Conservation (phyloP, 176 grass and related monocot genomes). For the Melocanna baccifera region DNA sequence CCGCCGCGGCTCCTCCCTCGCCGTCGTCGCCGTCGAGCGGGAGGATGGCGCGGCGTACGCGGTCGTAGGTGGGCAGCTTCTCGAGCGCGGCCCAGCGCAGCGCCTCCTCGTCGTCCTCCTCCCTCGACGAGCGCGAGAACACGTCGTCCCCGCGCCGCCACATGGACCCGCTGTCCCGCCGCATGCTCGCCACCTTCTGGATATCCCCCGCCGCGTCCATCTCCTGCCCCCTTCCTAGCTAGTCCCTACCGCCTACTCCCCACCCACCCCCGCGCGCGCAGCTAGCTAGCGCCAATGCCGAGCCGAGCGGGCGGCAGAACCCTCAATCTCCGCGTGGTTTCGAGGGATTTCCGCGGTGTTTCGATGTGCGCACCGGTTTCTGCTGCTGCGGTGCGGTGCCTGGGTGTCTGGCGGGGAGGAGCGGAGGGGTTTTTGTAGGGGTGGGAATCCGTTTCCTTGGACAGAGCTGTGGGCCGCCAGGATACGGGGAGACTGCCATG, state of each 20-base stretch:
- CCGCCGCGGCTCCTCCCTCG: not conserved
- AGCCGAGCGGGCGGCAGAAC: not conserved
- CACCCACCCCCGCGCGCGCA: not conserved
- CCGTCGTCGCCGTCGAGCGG: not conserved
- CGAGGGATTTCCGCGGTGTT: not conserved
- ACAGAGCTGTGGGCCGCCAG: not conserved
- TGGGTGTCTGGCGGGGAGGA: not conserved
- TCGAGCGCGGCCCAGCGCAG: slow-evolving; percentile 86
- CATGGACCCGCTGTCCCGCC: slow-evolving; percentile 46
- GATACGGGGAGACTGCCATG: not conserved
- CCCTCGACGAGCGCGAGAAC: slow-evolving; percentile 69
- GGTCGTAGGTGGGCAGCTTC: slow-evolving; percentile 77
- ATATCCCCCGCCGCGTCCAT: slow-evolving; percentile 53
- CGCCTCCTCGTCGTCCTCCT: slow-evolving; percentile 89
- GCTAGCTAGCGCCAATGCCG: not conserved
- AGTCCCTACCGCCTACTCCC: not conserved
- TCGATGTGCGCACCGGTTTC: not conserved
- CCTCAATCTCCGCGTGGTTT: not conserved
- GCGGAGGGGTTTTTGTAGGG: not conserved
- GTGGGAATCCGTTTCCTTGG: not conserved
- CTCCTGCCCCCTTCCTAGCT: not conserved
- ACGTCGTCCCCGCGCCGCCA: slow-evolving; percentile 61
- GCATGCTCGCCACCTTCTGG: slow-evolving; percentile 46
- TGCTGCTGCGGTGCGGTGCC: not conserved
- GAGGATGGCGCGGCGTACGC: slow-evolving; percentile 70